Conservation (phyloP, 163 green algal genomes). For the Scenedesmus sp. region DNA sequence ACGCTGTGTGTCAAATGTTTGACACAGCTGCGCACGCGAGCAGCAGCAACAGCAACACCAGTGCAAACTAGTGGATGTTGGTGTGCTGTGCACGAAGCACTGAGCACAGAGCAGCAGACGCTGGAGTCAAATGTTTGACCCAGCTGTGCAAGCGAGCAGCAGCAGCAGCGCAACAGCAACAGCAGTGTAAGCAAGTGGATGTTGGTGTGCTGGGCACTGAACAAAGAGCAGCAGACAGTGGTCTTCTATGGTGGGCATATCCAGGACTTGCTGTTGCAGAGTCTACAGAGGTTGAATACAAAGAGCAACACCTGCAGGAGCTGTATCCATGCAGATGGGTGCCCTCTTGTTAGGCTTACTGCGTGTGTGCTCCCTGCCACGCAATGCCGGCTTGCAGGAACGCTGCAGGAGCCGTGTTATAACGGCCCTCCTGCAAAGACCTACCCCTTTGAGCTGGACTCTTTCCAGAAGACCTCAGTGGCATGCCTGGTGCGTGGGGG, state of each 20-base stretch:
- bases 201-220: too few relatives aligned
- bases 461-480: slow-evolving; percentile 92
- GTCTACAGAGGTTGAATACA: too few relatives aligned
- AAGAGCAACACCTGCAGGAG: background rate
- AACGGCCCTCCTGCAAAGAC: slow-evolving; percentile 79
- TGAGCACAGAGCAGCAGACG: too few relatives aligned
- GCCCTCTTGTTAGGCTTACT: background rate
- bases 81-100: too few relatives aligned
- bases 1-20: too few relatives aligned
- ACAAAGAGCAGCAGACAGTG: too few relatives aligned
- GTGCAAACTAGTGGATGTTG: too few relatives aligned
- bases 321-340: background rate
- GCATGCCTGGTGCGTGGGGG: slow-evolving; percentile 82
- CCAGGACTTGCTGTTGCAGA: too few relatives aligned
- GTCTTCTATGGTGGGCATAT: too few relatives aligned
- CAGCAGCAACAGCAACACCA: too few relatives aligned
- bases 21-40: background rate
- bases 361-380: background rate
- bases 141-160: background rate
- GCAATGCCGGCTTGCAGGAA: slow-evolving; percentile 65
- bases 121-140: too few relatives aligned
- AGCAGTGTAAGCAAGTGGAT: too few relatives aligned
- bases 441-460: slow-evolving; percentile 96
- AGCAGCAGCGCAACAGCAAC: background rate
- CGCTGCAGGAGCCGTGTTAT: slow-evolving; percentile 78